These are phyloP conservation scores for Suhomyces vadensis DNA, from an alignment of 805 yeast genomes.

Conservation along the genomic window DNA sequence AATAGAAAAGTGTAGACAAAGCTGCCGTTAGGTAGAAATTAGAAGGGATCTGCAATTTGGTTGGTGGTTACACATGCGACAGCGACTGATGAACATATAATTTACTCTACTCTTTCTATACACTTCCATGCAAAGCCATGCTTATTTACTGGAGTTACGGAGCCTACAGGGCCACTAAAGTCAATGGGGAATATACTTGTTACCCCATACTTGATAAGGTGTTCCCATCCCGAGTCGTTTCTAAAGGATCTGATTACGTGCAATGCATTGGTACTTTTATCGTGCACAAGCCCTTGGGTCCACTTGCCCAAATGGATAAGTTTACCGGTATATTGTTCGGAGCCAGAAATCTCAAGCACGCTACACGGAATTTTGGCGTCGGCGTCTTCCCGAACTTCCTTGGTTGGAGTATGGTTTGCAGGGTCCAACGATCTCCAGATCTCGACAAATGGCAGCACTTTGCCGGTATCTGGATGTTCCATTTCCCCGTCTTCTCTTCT, in stretches of 20 bases:
- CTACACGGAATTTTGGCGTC: slow-evolving; percentile 6
- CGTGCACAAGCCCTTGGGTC: slow-evolving; percentile 49
- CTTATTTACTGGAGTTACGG: background rate
- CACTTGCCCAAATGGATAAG: slow-evolving; percentile 51
- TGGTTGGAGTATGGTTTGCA: slow-evolving; percentile 24
- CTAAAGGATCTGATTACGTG: slow-evolving; percentile 28
- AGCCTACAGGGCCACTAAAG: slow-evolving; percentile 14
- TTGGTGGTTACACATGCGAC: too few species aligned
- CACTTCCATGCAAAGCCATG: background rate
- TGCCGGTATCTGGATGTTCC: slow-evolving; percentile 46
- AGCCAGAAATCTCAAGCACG: slow-evolving; percentile 25
- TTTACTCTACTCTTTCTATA: background rate
- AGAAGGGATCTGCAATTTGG: too few species aligned
- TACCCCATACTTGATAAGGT: slow-evolving; percentile 29
- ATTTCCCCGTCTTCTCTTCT: slow-evolving; percentile 53
- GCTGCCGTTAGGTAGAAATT: too few species aligned
- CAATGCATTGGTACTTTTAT: slow-evolving; percentile 16
- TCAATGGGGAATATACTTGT: slow-evolving; percentile 24
- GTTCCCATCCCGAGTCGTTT: slow-evolving; percentile 23
- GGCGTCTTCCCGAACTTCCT: slow-evolving; percentile 26
- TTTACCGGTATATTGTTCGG: slow-evolving; percentile 40
- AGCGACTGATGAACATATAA: too few species aligned
- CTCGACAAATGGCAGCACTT: slow-evolving; percentile 49
- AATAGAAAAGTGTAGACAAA: too few species aligned
- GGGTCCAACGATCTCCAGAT: slow-evolving; percentile 56